phyloP scores from a whole-genome alignment of 441 rosid species.

The Corymbia citriodora region DNA sequence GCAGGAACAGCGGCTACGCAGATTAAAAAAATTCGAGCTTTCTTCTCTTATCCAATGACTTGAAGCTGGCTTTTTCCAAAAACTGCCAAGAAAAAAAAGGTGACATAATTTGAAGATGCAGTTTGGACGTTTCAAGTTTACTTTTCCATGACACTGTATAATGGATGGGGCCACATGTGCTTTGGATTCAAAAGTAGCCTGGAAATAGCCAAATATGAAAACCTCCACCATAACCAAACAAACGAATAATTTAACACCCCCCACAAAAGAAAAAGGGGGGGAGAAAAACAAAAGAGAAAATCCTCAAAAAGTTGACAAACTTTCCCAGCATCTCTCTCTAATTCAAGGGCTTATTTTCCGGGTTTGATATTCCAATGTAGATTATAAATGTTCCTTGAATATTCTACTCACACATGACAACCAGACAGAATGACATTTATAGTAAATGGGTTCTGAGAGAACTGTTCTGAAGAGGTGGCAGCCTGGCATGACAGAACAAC shows the following conservation, averaged over 20 bases:
- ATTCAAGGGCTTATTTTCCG: background rate
- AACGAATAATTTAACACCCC: background rate
- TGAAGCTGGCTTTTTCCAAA: background rate
- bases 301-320: background rate
- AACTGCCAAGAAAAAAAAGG: background rate
- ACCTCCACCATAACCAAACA: background rate
- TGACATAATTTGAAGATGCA: background rate
- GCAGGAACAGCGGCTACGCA: background rate
- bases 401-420: background rate
- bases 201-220: background rate
- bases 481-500: background rate
- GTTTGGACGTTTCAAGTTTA: background rate
- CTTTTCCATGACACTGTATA: background rate
- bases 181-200: background rate
- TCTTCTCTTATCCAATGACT: background rate
- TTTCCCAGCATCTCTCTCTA: background rate
- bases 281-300: background rate
- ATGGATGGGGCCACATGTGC: background rate
- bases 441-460: background rate
- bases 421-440: background rate
- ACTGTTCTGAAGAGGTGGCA: background rate
- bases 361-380: background rate
- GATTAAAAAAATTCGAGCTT: background rate
- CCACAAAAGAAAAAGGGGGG: accelerated
- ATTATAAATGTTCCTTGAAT: background rate